Evolutionary conservation across 2,329 filamentous ascomycete species (phyloP).

Genomic region (Ceratocystis alfenasii): DNA sequence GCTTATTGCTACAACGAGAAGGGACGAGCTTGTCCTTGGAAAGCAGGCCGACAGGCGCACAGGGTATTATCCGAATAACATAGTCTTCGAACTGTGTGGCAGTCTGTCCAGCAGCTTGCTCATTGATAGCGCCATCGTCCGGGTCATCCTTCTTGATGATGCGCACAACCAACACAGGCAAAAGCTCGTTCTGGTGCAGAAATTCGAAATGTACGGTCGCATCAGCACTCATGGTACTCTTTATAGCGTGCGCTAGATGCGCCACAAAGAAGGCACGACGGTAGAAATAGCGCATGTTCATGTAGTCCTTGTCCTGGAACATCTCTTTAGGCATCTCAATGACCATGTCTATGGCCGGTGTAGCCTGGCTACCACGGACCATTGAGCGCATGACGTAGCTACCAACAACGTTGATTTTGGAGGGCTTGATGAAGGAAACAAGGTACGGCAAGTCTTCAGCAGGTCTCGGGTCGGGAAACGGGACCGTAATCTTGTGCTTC

Average conservation of each 20-base stretch:
- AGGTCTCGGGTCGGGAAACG: constrained; percentile 73
- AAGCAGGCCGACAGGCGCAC: constrained; percentile 58
- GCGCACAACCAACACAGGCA: constrained; percentile 50
- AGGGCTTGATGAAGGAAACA: constrained; percentile 62
- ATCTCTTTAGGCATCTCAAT: constrained; percentile 69
- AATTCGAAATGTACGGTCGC: constrained; percentile 47
- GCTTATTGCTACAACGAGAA: constrained; percentile 51
- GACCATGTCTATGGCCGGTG: constrained; percentile 63
- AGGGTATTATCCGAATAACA: constrained; percentile 65
- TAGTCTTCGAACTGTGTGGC: constrained; percentile 33
- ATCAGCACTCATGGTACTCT: constrained; percentile 40
- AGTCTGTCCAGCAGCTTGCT: constrained; percentile 17
- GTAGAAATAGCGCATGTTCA: constrained; percentile 88
- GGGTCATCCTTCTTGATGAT: constrained; percentile 23
- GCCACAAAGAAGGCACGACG: constrained; percentile 87
- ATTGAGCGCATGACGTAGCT: constrained; percentile 72
- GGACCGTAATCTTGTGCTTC: constrained; percentile 56
- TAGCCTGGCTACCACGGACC: constrained; percentile 45
- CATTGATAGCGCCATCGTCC: constrained; percentile 22
- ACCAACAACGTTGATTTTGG: constrained; percentile 74
- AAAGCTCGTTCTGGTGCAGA: constrained; percentile 61
- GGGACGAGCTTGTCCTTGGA: constrained; percentile 58
- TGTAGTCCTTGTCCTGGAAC: constrained; percentile 90
- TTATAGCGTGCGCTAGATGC: constrained; percentile 61
- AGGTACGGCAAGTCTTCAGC: constrained; percentile 68